These are phyloP conservation scores for Scleroderma bovista DNA, from an alignment of 768 basidiomycete genomes.

Conservation along the genomic window DNA sequence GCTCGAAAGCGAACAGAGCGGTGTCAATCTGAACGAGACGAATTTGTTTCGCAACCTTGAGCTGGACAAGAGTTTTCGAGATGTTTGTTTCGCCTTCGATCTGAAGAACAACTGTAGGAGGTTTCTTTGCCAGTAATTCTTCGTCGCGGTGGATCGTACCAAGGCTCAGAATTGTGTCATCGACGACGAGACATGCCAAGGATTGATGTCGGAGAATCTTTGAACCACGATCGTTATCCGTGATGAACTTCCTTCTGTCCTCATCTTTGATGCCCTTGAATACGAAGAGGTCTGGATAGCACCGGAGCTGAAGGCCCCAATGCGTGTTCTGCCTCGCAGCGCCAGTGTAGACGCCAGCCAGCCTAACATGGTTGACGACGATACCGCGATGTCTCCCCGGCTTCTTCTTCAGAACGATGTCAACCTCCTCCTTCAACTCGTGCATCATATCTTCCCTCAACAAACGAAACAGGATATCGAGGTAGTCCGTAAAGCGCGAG, in stretches of 20 bases:
- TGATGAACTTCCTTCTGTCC: conserved; percentile 34
- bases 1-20: conserved; percentile 58
- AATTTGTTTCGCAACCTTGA: conserved; percentile 34
- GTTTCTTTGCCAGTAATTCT: conserved; percentile 40
- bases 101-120: conserved; percentile 49
- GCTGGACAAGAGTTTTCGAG: conserved; percentile 32
- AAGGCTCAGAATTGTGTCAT: conserved; percentile 46
- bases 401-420: conserved; percentile 35
- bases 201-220: conserved; percentile 51
- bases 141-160: conserved; percentile 52
- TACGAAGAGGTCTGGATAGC: conserved; percentile 32
- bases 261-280: conserved; percentile 28
- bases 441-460: conserved; percentile 58
- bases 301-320: conserved; percentile 39
- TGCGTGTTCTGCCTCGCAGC: conserved; percentile 22
- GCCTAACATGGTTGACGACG: conserved; percentile 30
- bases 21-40: conserved; percentile 55
- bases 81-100: conserved; percentile 40
- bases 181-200: conserved; percentile 45
- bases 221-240: conserved; percentile 29
- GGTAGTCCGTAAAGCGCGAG: conserved; percentile 39
- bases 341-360: conserved; percentile 33
- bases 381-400: conserved; percentile 36
- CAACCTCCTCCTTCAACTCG: conserved; percentile 53
- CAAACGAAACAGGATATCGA: conserved; percentile 65